phyloP scores from a whole-genome alignment of 2,329 filamentous ascomycete species.

The Thielaviopsis musarum region DNA sequence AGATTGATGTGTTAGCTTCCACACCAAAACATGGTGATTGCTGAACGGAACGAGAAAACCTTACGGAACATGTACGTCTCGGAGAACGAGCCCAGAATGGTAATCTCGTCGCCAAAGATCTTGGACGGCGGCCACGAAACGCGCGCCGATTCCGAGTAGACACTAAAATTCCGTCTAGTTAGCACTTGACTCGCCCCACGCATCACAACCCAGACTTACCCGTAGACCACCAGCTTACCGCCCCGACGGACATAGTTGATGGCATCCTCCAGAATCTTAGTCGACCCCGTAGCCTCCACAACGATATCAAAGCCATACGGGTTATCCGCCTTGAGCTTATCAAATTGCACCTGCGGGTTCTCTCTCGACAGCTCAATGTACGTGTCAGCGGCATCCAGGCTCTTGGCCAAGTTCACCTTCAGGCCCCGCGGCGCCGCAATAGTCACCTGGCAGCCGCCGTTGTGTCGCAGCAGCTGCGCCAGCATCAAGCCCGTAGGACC shows the following conservation, averaged over 20 bases:
- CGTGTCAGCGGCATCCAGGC: slow-evolving; percentile 34
- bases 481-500: slow-evolving; percentile 50
- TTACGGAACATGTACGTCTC: slow-evolving; percentile 56
- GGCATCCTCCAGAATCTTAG: slow-evolving; percentile 51
- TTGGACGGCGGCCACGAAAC: slow-evolving; percentile 55
- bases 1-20: not conserved
- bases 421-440: slow-evolving; percentile 51
- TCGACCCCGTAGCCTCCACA: slow-evolving; percentile 52
- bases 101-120: slow-evolving; percentile 54
- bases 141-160: slow-evolving; percentile 44
- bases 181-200: not conserved
- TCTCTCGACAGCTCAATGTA: slow-evolving; percentile 37
- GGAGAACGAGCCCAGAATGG: slow-evolving; percentile 56
- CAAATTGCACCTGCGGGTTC: slow-evolving; percentile 41
- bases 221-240: slow-evolving; percentile 56
- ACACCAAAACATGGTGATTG: no score
- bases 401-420: slow-evolving; percentile 53
- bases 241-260: slow-evolving; percentile 57
- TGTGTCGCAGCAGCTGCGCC: slow-evolving; percentile 44
- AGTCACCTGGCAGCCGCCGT: slow-evolving; percentile 52
- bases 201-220: slow-evolving; percentile 15
- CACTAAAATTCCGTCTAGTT: slow-evolving; percentile 22
- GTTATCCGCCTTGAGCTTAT: slow-evolving; percentile 44
- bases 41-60: slow-evolving; percentile 14
- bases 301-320: slow-evolving; percentile 59